Conservation (phyloP, 176 grass and related monocot genomes). For the Aegilops sharonensis region DNA sequence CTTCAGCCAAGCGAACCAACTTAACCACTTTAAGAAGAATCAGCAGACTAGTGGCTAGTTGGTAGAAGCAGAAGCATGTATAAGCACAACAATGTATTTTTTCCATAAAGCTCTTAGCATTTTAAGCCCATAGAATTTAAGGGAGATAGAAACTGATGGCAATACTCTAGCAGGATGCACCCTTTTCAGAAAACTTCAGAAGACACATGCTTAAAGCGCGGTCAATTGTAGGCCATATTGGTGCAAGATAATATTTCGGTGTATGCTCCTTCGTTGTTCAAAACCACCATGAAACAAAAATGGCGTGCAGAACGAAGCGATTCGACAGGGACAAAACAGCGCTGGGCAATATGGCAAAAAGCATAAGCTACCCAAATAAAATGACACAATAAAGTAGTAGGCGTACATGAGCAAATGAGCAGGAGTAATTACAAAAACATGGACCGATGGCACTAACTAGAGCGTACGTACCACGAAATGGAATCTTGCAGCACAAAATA, state of each 20-base stretch:
- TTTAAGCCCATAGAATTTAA: not conserved
- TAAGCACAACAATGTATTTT: not conserved
- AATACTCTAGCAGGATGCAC: conserved; percentile 18
- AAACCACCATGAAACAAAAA: not conserved
- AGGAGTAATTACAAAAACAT: conserved; percentile 27
- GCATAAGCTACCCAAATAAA: not conserved
- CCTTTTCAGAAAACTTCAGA: not conserved
- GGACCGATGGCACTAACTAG: conserved; percentile 17
- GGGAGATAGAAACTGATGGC: not conserved
- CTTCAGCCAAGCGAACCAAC: not conserved
- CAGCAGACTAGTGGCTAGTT: not conserved
- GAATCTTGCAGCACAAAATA: conserved; percentile 31
- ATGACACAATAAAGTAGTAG: not conserved
- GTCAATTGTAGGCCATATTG: not conserved
- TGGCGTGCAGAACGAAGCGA: not conserved
- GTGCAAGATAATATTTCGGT: not conserved
- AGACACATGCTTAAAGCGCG: not conserved
- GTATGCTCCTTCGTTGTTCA: not conserved
- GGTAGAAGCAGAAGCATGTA: not conserved
- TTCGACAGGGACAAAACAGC: conserved; percentile 7
- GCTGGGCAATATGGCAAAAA: conserved; percentile 14
- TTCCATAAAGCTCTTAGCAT: not conserved
- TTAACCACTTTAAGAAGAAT: not conserved
- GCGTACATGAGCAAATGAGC: not conserved
- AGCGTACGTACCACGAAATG: conserved; percentile 14